Percentiles rank a stretch among this genome's conserved stretches.
Conservation (phyloP, 371 early-diverging fungal genomes). For the Apophysomyces sp. region DNA sequence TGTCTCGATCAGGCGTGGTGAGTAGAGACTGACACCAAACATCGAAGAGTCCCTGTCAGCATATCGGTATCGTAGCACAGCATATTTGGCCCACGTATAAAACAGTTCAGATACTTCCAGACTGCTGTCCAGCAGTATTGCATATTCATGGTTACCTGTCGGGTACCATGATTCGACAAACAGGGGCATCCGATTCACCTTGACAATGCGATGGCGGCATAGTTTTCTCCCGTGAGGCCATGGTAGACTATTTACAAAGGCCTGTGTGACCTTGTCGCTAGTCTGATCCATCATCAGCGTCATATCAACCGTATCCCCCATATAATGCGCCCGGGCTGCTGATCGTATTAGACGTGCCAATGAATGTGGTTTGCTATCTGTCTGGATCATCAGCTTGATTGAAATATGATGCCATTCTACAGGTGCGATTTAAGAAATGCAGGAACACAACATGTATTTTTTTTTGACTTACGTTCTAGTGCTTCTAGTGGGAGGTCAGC, state of each 20-base stretch:
- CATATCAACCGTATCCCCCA: slow-evolving; percentile 56
- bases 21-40: slow-evolving; percentile 65
- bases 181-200: slow-evolving; percentile 51
- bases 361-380: slow-evolving; percentile 53
- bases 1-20: slow-evolving; percentile 46
- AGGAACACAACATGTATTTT: neutral
- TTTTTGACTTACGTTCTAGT: slow-evolving; percentile 45
- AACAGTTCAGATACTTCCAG: slow-evolving; percentile 59
- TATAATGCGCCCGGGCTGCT: slow-evolving; percentile 44
- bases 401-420: slow-evolving; percentile 59
- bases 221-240: slow-evolving; percentile 55
- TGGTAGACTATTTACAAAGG: slow-evolving; percentile 44
- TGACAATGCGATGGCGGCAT: slow-evolving; percentile 55
- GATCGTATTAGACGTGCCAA: slow-evolving; percentile 55
- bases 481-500: slow-evolving; percentile 49
- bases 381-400: slow-evolving; percentile 54
- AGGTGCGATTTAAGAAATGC: neutral
- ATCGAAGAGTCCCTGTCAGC: slow-evolving; percentile 27
- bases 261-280: slow-evolving; percentile 48
- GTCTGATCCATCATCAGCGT: slow-evolving; percentile 57
- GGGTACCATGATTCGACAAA: slow-evolving; percentile 70
- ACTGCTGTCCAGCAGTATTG: slow-evolving; percentile 54
- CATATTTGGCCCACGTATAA: slow-evolving; percentile 60
- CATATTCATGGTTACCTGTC: slow-evolving; percentile 54
- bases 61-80: slow-evolving; percentile 57